Percentiles rank a stretch among this genome's conserved stretches.
These are phyloP conservation scores for Suhomyces tanzawaensis DNA, from an alignment of 805 yeast species.

Conservation along the genomic window DNA sequence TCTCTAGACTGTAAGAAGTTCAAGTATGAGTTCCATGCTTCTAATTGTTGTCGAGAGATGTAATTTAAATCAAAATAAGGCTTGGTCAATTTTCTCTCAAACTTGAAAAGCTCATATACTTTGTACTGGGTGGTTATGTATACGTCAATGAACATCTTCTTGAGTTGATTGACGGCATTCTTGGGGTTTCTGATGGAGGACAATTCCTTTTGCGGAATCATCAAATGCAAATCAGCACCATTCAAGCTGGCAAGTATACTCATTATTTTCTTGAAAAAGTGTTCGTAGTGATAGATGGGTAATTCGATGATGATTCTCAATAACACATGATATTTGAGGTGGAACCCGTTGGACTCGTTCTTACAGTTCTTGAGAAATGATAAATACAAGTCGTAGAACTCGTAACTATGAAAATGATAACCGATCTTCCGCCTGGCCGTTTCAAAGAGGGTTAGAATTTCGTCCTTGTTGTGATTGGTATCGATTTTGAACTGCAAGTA, in stretches of 20 bases:
- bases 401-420: constrained; percentile 47
- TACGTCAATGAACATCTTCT: constrained; percentile 49
- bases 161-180: constrained; percentile 34
- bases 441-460: constrained; percentile 41
- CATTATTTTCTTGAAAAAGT: constrained; percentile 42
- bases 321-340: constrained; percentile 38
- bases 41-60: constrained; percentile 46
- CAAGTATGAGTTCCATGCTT: constrained; percentile 58
- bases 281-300: constrained; percentile 54
- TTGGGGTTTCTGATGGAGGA: constrained; percentile 20
- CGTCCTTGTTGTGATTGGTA: constrained; percentile 26
- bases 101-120: constrained; percentile 47
- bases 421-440: constrained; percentile 50
- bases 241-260: constrained; percentile 28
- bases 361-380: constrained; percentile 36
- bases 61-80: constrained; percentile 38
- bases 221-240: neutral
- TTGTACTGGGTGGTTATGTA: constrained; percentile 56
- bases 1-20: constrained; percentile 47
- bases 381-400: constrained; percentile 52
- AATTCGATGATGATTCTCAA: constrained; percentile 51
- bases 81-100: constrained; percentile 38
- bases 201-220: constrained; percentile 13
- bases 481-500: constrained; percentile 43
- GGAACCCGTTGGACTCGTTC: constrained; percentile 18